phyloP scores from a whole-genome alignment of 2,329 filamentous ascomycete species.

The Geosmithia putterillii region DNA sequence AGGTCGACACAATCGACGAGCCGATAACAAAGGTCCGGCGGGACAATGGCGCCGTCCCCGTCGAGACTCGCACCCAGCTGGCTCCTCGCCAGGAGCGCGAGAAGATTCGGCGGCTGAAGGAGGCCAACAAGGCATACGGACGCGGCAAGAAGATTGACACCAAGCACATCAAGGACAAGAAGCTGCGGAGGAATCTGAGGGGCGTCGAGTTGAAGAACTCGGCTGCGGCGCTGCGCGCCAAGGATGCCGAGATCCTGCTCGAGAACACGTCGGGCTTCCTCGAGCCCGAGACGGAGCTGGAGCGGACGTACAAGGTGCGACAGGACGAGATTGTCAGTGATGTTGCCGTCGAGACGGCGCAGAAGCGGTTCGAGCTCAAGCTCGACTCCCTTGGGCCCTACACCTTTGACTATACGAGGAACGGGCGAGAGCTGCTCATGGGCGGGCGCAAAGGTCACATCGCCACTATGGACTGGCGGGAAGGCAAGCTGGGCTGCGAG shows the following conservation, averaged over 20 bases:
- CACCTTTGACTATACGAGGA: conserved; percentile 76
- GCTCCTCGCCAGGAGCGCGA: conserved; percentile 36
- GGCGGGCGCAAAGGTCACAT: conserved; percentile 89
- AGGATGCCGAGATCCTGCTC: conserved; percentile 88
- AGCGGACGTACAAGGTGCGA: conserved; percentile 83
- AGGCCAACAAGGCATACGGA: conserved; percentile 69
- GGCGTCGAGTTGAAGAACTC: conserved; percentile 73
- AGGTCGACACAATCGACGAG: conserved; percentile 21
- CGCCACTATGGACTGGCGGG: conserved; percentile 92
- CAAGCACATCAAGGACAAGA: conserved; percentile 74
- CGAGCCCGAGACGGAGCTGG: conserved; percentile 77
- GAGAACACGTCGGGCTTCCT: conserved; percentile 80
- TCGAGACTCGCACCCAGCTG: conserved; percentile 39
- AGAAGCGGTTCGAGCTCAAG: conserved; percentile 86
- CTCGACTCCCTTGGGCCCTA: conserved; percentile 79
- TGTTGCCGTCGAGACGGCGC: conserved; percentile 72
- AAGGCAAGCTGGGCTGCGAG: conserved; percentile 83
- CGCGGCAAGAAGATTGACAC: conserved; percentile 66
- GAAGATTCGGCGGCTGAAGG: conserved; percentile 37
- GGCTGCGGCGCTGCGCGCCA: conserved; percentile 69
- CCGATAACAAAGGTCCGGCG: conserved; percentile 19
- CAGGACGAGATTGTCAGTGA: conserved; percentile 72
- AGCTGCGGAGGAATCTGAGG: conserved; percentile 70
- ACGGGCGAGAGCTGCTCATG: conserved; percentile 74
- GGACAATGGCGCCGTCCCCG: conserved; percentile 40